Evolutionary conservation across 2,329 filamentous ascomycete genomes (phyloP).

Genomic region (Fusarium camptoceras): DNA sequence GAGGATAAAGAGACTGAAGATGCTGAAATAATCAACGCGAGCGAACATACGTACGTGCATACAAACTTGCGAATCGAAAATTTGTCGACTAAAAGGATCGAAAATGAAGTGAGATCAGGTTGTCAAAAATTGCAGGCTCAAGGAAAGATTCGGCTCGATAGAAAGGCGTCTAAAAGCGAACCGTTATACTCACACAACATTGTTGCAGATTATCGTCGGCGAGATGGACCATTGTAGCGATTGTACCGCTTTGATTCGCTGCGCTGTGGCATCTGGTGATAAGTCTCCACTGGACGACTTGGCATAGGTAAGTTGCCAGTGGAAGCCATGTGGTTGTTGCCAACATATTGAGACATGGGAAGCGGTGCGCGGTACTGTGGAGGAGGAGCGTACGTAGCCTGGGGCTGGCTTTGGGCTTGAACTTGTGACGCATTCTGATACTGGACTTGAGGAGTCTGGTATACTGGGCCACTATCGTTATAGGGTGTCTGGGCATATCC

Average conservation of each 20-base stretch:
- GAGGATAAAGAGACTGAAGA: neutral
- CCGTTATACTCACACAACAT: neutral
- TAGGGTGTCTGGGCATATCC: neutral
- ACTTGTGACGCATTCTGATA: neutral
- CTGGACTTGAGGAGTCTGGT: neutral
- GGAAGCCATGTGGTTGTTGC: neutral
- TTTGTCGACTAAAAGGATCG: neutral
- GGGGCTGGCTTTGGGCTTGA: neutral
- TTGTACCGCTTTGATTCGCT: slow-evolving; percentile 12
- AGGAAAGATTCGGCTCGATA: neutral
- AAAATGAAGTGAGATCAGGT: neutral
- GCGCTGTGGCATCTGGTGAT: slow-evolving; percentile 11
- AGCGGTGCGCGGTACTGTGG: neutral
- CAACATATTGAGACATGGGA: neutral
- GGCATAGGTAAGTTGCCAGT: neutral
- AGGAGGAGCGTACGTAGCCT: slow-evolving; percentile 11
- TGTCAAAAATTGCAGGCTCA: neutral
- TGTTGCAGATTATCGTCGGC: neutral
- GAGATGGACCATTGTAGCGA: slow-evolving; percentile 3
- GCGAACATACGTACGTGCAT: slow-evolving; percentile 14
- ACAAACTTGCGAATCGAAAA: slow-evolving; percentile 7
- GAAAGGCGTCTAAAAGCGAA: neutral
- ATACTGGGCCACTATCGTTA: neutral
- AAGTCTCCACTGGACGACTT: neutral
- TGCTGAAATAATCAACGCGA: slow-evolving; percentile 1